Evolutionary conservation across 192 early-diverging fungal genomes (phyloP).

Genomic region (Diversispora eburnea): DNA sequence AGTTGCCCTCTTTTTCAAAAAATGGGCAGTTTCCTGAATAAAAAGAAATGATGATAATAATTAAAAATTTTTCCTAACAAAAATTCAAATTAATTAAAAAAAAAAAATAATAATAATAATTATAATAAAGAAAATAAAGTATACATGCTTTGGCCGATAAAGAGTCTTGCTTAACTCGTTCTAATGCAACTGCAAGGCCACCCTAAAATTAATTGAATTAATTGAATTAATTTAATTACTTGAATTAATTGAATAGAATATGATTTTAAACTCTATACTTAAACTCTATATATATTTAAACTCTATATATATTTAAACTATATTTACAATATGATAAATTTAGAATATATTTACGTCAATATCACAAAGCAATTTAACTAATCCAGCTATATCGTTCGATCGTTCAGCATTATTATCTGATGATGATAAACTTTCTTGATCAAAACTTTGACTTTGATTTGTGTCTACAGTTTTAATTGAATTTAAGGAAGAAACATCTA

Average conservation of each 20-base stretch:
- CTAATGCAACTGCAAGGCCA: slow-evolving; percentile 62
- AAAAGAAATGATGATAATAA: background rate
- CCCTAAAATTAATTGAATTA: slow-evolving; percentile 42
- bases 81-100: background rate
- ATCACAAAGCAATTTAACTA: slow-evolving; percentile 39
- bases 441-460: slow-evolving; percentile 18
- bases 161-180: slow-evolving; percentile 66
- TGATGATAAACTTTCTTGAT: slow-evolving; percentile 30
- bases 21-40: slow-evolving; percentile 64
- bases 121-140: background rate
- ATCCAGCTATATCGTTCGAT: slow-evolving; percentile 30
- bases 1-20: slow-evolving; percentile 82
- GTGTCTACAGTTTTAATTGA: slow-evolving; percentile 21
- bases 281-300: no score
- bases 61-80: background rate
- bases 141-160: slow-evolving; percentile 60
- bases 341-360: slow-evolving; percentile 35
- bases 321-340: no score
- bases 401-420: slow-evolving; percentile 27
- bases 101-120: slow-evolving; percentile 9
- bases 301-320: no score
- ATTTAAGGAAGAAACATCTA: slow-evolving; percentile 32
- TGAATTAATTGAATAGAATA: no score
- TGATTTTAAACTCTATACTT: background rate
- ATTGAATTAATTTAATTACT: background rate